Conservation (phyloP, 345 rosid species). For the Eucalyptus marginata region DNA sequence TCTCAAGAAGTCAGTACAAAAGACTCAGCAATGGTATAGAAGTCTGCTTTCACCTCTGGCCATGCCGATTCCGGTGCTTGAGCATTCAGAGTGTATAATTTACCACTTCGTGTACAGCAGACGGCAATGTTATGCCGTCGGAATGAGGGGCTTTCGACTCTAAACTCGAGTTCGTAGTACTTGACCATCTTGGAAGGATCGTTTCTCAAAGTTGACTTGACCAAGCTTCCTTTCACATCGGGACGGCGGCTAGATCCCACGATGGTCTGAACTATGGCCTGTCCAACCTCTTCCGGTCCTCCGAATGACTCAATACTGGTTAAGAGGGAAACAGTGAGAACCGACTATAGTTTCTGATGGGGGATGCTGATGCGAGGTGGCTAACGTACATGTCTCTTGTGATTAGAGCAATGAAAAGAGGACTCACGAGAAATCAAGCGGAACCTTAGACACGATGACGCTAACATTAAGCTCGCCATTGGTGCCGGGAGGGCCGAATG, state of each 20-base stretch:
- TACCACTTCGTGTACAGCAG: constrained; percentile 47
- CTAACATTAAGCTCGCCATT: constrained; percentile 87
- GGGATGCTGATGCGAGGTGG: not conserved
- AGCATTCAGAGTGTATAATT: constrained; percentile 61
- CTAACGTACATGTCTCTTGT: not conserved
- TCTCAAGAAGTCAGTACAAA: constrained; percentile 35
- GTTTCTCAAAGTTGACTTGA: constrained; percentile 38
- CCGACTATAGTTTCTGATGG: fast-evolving
- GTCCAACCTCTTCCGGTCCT: constrained; percentile 76
- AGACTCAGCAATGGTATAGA: constrained; percentile 39
- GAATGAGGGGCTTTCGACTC: constrained; percentile 62
- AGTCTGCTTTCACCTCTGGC: constrained; percentile 37
- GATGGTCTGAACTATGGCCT: constrained; percentile 46
- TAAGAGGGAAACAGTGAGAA: not conserved
- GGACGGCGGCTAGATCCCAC: constrained; percentile 35
- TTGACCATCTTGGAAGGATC: constrained; percentile 32
- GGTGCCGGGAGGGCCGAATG: constrained; percentile 89
- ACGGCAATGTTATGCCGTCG: constrained; percentile 60
- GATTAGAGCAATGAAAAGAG: not conserved
- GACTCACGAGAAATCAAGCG: constrained; percentile 72
- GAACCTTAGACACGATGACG: constrained; percentile 70
- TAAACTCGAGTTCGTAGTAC: constrained; percentile 67
- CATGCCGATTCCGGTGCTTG: constrained; percentile 70
- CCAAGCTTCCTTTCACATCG: constrained; percentile 45
- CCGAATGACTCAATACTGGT: constrained; percentile 76